Percentiles rank a stretch among this genome's conserved stretches.
Conservation (phyloP, 768 basidiomycete species). For the Xerocomus brunneocitrinus region DNA sequence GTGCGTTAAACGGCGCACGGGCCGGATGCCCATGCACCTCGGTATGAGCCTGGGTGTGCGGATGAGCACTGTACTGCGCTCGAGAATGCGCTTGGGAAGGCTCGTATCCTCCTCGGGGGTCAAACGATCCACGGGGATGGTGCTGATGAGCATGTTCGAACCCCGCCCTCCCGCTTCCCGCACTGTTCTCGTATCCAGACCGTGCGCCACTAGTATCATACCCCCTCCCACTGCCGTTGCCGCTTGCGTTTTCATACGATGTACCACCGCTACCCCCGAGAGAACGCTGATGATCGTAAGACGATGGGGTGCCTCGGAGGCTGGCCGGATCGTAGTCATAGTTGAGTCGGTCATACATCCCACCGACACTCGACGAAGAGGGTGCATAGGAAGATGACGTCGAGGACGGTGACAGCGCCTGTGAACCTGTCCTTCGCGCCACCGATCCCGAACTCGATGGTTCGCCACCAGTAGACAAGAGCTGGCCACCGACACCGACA, state of each 20-base stretch:
- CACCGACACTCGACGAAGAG: slow-evolving; percentile 13
- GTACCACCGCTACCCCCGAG: slow-evolving; percentile 5
- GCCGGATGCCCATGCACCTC: slow-evolving; percentile 19
- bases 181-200: slow-evolving; percentile 20
- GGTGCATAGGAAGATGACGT: slow-evolving; percentile 15
- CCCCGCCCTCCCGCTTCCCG: slow-evolving; percentile 10
- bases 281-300: slow-evolving; percentile 22
- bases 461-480: slow-evolving; percentile 14
- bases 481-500: slow-evolving; percentile 16
- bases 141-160: slow-evolving; percentile 29
- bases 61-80: slow-evolving; percentile 15
- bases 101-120: slow-evolving; percentile 23
- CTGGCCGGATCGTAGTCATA: slow-evolving; percentile 19
- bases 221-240: slow-evolving; percentile 14
- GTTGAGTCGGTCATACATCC: slow-evolving; percentile 19
- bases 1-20: slow-evolving; percentile 16
- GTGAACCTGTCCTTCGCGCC: slow-evolving; percentile 13
- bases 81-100: slow-evolving; percentile 21
- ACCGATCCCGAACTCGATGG: slow-evolving; percentile 12
- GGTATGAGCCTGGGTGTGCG: slow-evolving; percentile 14
- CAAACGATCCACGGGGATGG: slow-evolving; percentile 24
- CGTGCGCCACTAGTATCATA: slow-evolving; percentile 19
- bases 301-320: slow-evolving; percentile 10
- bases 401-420: slow-evolving; percentile 12
- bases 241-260: slow-evolving; percentile 14